Percentiles rank a stretch among this genome's conserved stretches.
phyloP scores from a whole-genome alignment of 1,139 yeast species.

The Kazachstania sp. region DNA sequence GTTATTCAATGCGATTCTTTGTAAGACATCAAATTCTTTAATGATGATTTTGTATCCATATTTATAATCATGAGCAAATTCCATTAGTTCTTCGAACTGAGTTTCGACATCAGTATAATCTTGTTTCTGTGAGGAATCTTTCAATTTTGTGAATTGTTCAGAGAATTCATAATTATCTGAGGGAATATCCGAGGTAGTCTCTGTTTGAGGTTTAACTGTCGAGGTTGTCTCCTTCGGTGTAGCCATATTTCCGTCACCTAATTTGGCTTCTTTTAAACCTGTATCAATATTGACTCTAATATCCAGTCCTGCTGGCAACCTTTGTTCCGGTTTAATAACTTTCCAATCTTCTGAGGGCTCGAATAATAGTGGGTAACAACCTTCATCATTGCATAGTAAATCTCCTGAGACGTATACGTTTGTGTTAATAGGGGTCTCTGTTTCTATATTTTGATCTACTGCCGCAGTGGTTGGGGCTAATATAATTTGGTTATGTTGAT shows the following conservation, averaged over 20 bases:
- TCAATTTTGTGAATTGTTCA: constrained; percentile 16
- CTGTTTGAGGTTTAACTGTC: too few relatives aligned
- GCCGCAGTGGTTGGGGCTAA: not conserved
- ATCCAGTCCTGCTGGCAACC: constrained; percentile 71
- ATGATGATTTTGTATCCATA: constrained; percentile 28
- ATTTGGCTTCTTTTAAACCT: constrained; percentile 57
- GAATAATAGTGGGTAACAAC: constrained; percentile 56
- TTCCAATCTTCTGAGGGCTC: constrained; percentile 63
- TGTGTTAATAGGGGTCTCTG: not conserved
- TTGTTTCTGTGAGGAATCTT: constrained; percentile 8
- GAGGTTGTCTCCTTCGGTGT: constrained; percentile 7
- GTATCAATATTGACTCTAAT: constrained; percentile 63
- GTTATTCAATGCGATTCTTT: constrained; percentile 12
- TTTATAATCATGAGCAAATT: constrained; percentile 30
- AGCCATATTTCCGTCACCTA: constrained; percentile 19
- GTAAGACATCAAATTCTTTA: constrained; percentile 24
- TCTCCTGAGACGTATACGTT: constrained; percentile 1
- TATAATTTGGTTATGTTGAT: constrained; percentile 1
- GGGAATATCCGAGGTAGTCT: too few relatives aligned
- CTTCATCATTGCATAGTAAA: constrained; percentile 4
- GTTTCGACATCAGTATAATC: constrained; percentile 13
- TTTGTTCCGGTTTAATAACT: constrained; percentile 55
- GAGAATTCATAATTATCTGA: constrained; percentile 19
- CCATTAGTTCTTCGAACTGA: constrained; percentile 25
- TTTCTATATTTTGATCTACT: not conserved